Evolutionary conservation across 2,329 filamentous ascomycete species (phyloP).

Genomic region (Pseudogymnoascus sp.): DNA sequence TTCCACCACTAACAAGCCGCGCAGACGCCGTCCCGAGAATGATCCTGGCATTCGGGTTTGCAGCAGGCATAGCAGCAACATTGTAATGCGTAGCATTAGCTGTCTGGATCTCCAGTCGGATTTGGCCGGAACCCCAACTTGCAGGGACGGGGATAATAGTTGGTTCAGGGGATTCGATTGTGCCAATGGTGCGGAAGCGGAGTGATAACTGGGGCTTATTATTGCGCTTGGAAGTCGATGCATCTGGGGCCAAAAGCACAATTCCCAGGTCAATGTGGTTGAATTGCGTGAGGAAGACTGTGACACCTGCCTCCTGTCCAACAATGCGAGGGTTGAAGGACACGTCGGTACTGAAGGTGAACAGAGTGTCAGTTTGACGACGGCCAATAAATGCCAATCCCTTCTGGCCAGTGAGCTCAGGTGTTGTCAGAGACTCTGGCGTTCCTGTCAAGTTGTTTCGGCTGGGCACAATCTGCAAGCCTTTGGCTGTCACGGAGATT

Average conservation of each 20-base stretch:
- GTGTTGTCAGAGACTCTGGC: conserved; percentile 39
- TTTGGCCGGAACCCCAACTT: background rate
- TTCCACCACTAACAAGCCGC: conserved; percentile 5
- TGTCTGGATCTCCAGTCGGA: conserved; percentile 3
- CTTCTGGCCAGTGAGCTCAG: conserved; percentile 33
- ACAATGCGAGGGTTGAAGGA: conserved; percentile 31
- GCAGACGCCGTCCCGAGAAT: background rate
- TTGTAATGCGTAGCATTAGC: background rate
- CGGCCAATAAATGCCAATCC: conserved; percentile 38
- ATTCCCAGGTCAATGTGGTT: conserved; percentile 43
- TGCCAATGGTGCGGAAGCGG: conserved; percentile 7
- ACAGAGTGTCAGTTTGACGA: conserved; percentile 47
- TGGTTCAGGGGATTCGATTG: background rate
- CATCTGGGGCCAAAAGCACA: conserved; percentile 19
- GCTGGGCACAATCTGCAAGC: conserved; percentile 40
- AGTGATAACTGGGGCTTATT: background rate
- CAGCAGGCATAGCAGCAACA: background rate
- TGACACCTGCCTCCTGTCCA: conserved; percentile 44
- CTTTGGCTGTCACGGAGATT: conserved; percentile 38
- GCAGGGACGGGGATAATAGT: background rate
- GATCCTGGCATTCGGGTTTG: conserved; percentile 1
- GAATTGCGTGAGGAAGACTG: conserved; percentile 44
- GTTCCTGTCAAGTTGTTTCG: conserved; percentile 45
- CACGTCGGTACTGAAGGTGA: conserved; percentile 41
- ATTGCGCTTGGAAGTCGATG: background rate